A percentile compares a stretch with the other conserved stretches of the same genome.
These are phyloP conservation scores for Lactarius sanguifluus DNA, from an alignment of 768 basidiomycete species.

Conservation along the genomic window DNA sequence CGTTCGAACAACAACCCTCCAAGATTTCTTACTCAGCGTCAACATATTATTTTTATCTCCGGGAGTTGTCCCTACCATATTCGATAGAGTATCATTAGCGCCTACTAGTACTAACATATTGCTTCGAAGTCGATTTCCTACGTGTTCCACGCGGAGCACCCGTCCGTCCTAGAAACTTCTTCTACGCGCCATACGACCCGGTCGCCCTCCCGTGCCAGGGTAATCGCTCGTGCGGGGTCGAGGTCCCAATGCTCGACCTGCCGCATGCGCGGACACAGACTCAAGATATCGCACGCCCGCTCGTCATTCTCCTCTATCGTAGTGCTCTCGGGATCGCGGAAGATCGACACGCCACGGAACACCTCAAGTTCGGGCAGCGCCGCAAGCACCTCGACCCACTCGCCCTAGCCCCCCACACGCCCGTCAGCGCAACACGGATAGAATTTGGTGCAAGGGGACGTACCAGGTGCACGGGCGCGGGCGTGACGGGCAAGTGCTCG, in stretches of 20 bases:
- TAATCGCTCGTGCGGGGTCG: not conserved
- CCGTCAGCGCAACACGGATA: not conserved
- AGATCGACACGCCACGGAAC: constrained; percentile 12
- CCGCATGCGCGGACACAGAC: not conserved
- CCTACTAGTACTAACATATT: not conserved
- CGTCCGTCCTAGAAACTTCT: not conserved
- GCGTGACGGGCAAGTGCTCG: constrained; percentile 5
- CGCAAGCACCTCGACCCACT: constrained; percentile 2
- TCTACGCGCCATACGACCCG: not conserved
- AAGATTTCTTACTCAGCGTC: too few relatives aligned
- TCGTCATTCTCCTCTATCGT: constrained; percentile 9
- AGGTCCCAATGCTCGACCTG: constrained; percentile 16
- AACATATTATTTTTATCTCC: too few relatives aligned
- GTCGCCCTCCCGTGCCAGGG: not conserved
- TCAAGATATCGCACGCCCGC: constrained; percentile 6
- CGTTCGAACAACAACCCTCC: too few relatives aligned
- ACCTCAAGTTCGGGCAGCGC: constrained; percentile 6
- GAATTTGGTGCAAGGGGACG: not conserved
- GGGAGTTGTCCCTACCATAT: too few relatives aligned
- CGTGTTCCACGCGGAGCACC: not conserved
- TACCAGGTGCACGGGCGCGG: not conserved
- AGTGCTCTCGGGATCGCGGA: not conserved
- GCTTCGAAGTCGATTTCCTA: not conserved
- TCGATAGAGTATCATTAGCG: too few relatives aligned
- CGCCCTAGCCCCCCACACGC: not conserved